Evolutionary conservation across 176 grass and related monocot species (phyloP).

Genomic region (Cenchrus americanus): DNA sequence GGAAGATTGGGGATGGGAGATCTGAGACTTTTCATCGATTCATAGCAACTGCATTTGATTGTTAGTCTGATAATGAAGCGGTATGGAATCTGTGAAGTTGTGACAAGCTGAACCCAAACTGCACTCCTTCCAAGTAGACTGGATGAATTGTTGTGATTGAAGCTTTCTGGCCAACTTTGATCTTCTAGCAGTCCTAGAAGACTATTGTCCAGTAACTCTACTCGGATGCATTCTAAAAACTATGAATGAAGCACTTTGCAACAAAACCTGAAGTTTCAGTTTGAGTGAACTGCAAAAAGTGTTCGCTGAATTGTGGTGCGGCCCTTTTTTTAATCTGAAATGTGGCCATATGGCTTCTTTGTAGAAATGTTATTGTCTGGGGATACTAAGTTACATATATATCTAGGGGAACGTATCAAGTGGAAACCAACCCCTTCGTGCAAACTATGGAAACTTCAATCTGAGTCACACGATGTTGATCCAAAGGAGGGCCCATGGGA

Average conservation of each 20-base stretch:
- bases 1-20: background rate
- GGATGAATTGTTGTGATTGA: background rate
- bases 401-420: too few species aligned
- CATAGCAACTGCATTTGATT: background rate
- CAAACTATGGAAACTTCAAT: too few species aligned
- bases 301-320: constrained; percentile 7
- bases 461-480: too few species aligned
- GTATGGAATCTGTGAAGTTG: constrained; percentile 1
- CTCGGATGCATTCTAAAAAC: background rate
- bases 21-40: background rate
- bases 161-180: constrained; percentile 9
- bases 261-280: constrained; percentile 14
- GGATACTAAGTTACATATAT: background rate
- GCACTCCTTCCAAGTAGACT: background rate
- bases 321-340: background rate
- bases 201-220: background rate
- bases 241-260: background rate
- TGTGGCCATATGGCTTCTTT: background rate
- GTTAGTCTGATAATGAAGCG: background rate
- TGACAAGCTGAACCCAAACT: background rate
- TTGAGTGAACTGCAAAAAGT: constrained; percentile 24
- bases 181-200: background rate
- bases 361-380: background rate
- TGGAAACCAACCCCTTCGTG: too few species aligned
- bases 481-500: too few species aligned